Percentiles rank a stretch among this genome's conserved stretches.
Evolutionary conservation across 2,329 filamentous ascomycete genomes (phyloP).

Genomic region (Alternaria tenuissima): DNA sequence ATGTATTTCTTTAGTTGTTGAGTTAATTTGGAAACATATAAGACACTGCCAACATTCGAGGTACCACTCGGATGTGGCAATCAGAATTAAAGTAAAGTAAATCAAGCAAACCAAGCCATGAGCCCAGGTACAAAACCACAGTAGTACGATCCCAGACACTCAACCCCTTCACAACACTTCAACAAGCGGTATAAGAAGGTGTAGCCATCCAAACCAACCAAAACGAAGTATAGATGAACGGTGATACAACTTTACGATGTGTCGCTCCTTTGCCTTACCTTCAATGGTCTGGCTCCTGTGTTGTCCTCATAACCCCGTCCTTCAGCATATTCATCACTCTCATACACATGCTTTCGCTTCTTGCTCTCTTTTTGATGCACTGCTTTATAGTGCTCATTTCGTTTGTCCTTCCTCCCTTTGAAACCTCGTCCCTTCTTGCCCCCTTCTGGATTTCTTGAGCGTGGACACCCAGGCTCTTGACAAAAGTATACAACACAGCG

Average conservation of each 20-base stretch:
- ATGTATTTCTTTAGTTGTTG: background rate
- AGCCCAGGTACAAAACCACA: too few species aligned
- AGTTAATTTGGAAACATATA: background rate
- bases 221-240: too few species aligned
- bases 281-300: background rate
- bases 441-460: slow-evolving; percentile 23
- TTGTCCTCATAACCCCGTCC: background rate
- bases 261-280: background rate
- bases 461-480: slow-evolving; percentile 24
- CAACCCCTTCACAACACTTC: too few species aligned
- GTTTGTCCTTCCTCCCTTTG: slow-evolving; percentile 41
- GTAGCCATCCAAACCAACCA: background rate
- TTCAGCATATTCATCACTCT: background rate
- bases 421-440: slow-evolving; percentile 38
- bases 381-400: slow-evolving; percentile 38
- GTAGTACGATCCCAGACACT: too few species aligned
- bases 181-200: too few species aligned
- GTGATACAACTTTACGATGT: background rate
- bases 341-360: slow-evolving; percentile 9
- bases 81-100: background rate
- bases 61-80: background rate
- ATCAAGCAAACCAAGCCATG: background rate
- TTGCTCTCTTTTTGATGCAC: slow-evolving; percentile 26
- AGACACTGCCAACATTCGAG: background rate
- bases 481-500: slow-evolving; percentile 35